phyloP scores from a whole-genome alignment of 257 asterid genomes.

The Nyctanthes arbortristis region DNA sequence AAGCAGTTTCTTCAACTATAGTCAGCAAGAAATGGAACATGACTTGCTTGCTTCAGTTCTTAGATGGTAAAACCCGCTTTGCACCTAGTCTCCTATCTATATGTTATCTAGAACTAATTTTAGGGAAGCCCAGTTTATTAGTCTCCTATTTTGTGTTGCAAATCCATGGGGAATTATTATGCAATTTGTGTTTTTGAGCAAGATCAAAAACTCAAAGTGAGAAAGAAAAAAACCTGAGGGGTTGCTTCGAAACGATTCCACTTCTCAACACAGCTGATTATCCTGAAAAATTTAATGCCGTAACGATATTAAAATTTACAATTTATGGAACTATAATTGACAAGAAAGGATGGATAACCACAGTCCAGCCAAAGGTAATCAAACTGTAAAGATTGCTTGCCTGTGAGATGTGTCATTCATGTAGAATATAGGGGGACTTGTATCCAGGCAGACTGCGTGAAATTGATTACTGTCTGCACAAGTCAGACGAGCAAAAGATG shows the following conservation, averaged over 20 bases:
- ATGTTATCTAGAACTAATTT: not conserved
- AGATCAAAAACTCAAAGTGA: not conserved
- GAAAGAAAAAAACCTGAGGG: constrained; percentile 64
- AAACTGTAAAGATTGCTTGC: constrained; percentile 35
- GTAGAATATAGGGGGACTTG: constrained; percentile 95
- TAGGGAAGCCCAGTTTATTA: not conserved
- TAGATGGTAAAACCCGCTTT: not conserved
- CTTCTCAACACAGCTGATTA: constrained; percentile 75
- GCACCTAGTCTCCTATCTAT: not conserved
- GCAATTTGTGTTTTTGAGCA: not conserved
- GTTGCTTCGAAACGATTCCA: constrained; percentile 78
- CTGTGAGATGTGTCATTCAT: constrained; percentile 97
- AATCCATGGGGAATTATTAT: not conserved
- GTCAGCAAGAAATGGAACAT: not conserved
- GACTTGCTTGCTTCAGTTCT: not conserved
- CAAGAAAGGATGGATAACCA: not conserved
- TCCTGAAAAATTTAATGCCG: constrained; percentile 46
- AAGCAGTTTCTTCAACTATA: not conserved
- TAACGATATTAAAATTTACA: constrained; percentile 10
- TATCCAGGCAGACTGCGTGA: constrained; percentile 95
- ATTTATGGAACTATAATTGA: not conserved
- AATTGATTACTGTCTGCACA: constrained; percentile 97
- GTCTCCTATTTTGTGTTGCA: not conserved
- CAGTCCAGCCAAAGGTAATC: not conserved
- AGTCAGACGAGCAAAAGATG: constrained; percentile 74